These are phyloP conservation scores for Pyronema omphalodes DNA, from an alignment of 495 filamentous ascomycete species.

Conservation along the genomic window DNA sequence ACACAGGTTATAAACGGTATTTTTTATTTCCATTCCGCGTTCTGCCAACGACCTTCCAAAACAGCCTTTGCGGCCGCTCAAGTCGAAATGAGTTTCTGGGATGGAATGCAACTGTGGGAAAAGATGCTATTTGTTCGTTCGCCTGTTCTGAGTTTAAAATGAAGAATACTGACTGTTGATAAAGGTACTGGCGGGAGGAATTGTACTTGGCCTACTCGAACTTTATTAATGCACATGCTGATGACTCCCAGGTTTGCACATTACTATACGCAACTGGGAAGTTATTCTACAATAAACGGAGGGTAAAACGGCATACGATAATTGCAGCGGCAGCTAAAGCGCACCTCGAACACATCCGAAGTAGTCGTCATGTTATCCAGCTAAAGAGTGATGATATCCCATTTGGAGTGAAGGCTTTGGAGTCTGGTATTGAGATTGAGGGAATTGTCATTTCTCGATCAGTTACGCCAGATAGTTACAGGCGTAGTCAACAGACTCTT, in stretches of 20 bases:
- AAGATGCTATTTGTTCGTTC: constrained; percentile 71
- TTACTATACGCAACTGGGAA: constrained; percentile 32
- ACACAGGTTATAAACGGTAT: background rate
- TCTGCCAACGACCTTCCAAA: background rate
- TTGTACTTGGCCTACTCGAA: constrained; percentile 28
- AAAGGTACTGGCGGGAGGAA: constrained; percentile 19
- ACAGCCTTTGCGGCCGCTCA: background rate
- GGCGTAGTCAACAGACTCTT: constrained; percentile 20
- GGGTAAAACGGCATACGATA: constrained; percentile 43
- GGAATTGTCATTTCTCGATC: constrained; percentile 71
- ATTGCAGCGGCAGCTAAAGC: constrained; percentile 46
- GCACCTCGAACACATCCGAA: constrained; percentile 35
- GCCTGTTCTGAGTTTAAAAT: constrained; percentile 5
- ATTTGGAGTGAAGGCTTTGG: constrained; percentile 76
- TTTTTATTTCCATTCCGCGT: background rate
- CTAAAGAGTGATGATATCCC: constrained; percentile 43
- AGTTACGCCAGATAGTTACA: constrained; percentile 32
- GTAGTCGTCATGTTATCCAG: constrained; percentile 27
- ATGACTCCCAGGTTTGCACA: background rate
- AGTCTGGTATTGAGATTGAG: constrained; percentile 68
- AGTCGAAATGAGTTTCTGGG: constrained; percentile 43
- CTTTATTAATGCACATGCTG: constrained; percentile 25
- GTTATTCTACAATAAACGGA: constrained; percentile 43
- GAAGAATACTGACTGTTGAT: constrained; percentile 28
- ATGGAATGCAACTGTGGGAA: constrained; percentile 68